Conservation (phyloP, 768 basidiomycete genomes). For the Boletus sp. region DNA sequence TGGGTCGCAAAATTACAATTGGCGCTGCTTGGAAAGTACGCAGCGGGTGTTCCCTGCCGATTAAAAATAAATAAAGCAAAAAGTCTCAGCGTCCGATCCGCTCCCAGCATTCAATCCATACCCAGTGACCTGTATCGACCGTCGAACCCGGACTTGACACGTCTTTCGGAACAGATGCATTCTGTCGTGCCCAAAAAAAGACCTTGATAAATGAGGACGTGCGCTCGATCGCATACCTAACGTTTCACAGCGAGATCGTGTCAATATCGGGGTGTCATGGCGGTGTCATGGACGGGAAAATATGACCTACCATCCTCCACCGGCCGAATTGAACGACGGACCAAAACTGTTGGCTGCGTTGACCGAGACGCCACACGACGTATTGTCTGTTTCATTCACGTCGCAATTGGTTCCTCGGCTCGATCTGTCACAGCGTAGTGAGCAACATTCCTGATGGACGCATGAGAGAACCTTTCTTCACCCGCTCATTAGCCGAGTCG, state of each 20-base stretch:
- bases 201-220: conserved; percentile 34
- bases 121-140: conserved; percentile 26
- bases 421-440: conserved; percentile 14
- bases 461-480: conserved; percentile 1
- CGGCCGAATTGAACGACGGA: conserved; percentile 32
- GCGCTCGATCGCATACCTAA: conserved; percentile 39
- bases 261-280: background rate
- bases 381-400: conserved; percentile 26
- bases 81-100: background rate
- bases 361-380: conserved; percentile 32
- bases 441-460: background rate
- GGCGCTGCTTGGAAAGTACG: conserved; percentile 55
- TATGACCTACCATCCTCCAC: conserved; percentile 36
- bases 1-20: conserved; percentile 55
- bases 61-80: too few relatives aligned
- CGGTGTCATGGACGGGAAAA: background rate
- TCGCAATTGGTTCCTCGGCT: conserved; percentile 31
- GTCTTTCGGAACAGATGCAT: conserved; percentile 31
- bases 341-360: conserved; percentile 32
- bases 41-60: conserved; percentile 53
- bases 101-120: background rate
- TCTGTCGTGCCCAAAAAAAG: conserved; percentile 40
- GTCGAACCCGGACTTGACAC: conserved; percentile 24
- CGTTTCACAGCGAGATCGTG: background rate
- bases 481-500: conserved; percentile 31